A percentile compares a stretch with the other conserved stretches of the same genome.
Conservation (phyloP, 2,329 filamentous ascomycete genomes). For the Penicillium sp. region DNA sequence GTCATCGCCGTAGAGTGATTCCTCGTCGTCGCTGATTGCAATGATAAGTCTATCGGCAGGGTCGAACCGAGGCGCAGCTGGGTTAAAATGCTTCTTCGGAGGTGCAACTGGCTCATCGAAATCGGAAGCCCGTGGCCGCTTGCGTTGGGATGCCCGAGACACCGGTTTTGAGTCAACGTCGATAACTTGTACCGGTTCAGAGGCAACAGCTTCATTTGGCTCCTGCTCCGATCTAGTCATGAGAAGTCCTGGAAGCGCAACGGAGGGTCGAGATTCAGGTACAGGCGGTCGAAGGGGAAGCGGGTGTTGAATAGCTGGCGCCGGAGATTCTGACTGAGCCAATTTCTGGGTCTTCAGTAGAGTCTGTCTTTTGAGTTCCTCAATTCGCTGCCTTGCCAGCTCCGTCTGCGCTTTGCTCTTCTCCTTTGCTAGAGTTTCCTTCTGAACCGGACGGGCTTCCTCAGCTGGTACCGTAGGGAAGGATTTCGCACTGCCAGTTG, state of each 20-base stretch:
- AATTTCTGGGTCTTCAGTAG: slow-evolving; percentile 40
- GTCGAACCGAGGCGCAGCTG: slow-evolving; percentile 39
- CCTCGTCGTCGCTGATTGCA: slow-evolving; percentile 74
- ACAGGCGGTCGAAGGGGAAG: slow-evolving; percentile 39
- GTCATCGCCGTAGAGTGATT: slow-evolving; percentile 35
- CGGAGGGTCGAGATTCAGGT: slow-evolving; percentile 28
- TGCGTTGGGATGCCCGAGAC: slow-evolving; percentile 38
- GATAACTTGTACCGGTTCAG: slow-evolving; percentile 12
- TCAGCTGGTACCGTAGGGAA: slow-evolving; percentile 6
- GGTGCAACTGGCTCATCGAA: slow-evolving; percentile 58
- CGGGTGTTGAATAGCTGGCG: slow-evolving; percentile 33
- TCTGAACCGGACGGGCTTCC: slow-evolving; percentile 14
- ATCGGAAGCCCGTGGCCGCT: slow-evolving; percentile 67
- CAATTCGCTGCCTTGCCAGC: slow-evolving; percentile 73
- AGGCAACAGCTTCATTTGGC: slow-evolving; percentile 1
- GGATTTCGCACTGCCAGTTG: slow-evolving; percentile 2
- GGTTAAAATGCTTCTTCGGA: slow-evolving; percentile 62
- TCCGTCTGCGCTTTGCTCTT: slow-evolving; percentile 68
- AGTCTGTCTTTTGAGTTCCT: slow-evolving; percentile 62
- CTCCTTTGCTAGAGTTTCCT: slow-evolving; percentile 35
- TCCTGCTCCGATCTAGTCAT: slow-evolving; percentile 38
- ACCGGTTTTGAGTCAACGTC: slow-evolving; percentile 22
- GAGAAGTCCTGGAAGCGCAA: slow-evolving; percentile 54
- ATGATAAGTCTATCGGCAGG: slow-evolving; percentile 70
- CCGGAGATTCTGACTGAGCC: background rate